Conservation (phyloP, 805 yeast species). For the Isabelozyma gotoi region DNA sequence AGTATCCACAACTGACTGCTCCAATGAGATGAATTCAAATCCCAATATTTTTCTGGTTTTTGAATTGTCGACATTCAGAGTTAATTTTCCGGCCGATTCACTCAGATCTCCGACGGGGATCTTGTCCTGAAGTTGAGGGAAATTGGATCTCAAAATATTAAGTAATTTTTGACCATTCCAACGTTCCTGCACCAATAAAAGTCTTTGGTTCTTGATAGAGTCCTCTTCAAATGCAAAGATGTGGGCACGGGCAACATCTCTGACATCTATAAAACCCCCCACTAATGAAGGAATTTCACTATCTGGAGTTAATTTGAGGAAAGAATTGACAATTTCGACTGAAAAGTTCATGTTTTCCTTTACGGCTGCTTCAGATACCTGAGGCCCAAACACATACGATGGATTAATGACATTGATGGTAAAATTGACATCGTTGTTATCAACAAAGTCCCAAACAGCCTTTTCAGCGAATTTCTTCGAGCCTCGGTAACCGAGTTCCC, state of each 20-base stretch:
- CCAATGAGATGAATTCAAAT: conserved; percentile 15
- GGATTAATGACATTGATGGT: conserved; percentile 15
- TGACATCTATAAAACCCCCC: conserved; percentile 29
- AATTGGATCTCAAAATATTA: conserved; percentile 34
- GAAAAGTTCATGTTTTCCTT: conserved; percentile 22
- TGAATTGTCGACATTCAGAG: conserved; percentile 9
- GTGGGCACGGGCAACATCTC: conserved; percentile 33
- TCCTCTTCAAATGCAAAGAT: conserved; percentile 29
- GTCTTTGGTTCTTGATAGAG: conserved; percentile 21
- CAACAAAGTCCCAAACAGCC: conserved; percentile 7
- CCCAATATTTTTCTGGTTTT: conserved; percentile 18
- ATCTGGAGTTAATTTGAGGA: conserved; percentile 20
- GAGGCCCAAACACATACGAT: conserved; percentile 25
- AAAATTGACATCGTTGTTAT: conserved; percentile 10
- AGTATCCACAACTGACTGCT: conserved; percentile 19
- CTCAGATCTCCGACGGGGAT: conserved; percentile 44
- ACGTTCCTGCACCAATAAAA: conserved; percentile 7
- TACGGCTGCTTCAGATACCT: conserved; percentile 24
- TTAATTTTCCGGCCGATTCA: conserved; percentile 21
- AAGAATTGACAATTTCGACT: background rate
- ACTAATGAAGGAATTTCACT: conserved; percentile 7
- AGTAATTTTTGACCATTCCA: conserved; percentile 26
- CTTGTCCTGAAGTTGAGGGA: conserved; percentile 44
- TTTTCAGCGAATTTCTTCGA: conserved; percentile 11
- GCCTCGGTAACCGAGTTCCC: conserved; percentile 8